phyloP scores from a whole-genome alignment of 768 basidiomycete species.

The Russula sp. region DNA sequence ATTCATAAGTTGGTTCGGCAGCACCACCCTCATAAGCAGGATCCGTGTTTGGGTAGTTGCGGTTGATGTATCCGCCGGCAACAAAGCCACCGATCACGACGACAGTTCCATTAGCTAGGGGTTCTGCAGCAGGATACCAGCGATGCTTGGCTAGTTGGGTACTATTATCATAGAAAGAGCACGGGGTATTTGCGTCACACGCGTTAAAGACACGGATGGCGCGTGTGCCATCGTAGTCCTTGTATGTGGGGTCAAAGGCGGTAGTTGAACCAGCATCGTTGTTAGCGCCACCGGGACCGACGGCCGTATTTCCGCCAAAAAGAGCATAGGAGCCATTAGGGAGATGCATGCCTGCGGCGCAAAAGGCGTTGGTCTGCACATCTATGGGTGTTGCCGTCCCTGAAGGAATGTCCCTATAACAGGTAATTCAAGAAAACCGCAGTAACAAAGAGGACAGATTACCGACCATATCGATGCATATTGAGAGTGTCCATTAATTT shows the following conservation, averaged over 20 bases:
- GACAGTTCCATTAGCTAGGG: conserved; percentile 68
- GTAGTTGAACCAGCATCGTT: conserved; percentile 38
- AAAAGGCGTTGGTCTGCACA: conserved; percentile 66
- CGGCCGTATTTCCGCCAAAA: conserved; percentile 73
- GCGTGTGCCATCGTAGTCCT: conserved; percentile 73
- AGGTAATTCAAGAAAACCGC: background rate
- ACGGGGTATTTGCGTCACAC: conserved; percentile 49
- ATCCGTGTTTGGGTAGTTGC: conserved; percentile 63
- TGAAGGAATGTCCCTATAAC: conserved; percentile 51
- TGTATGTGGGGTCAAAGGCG: conserved; percentile 56
- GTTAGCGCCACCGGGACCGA: conserved; percentile 55
- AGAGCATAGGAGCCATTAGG: conserved; percentile 71
- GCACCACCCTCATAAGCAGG: conserved; percentile 57
- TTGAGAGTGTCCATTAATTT: conserved; percentile 62
- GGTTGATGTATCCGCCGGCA: conserved; percentile 72
- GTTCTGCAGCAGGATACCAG: conserved; percentile 75
- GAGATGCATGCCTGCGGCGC: conserved; percentile 74
- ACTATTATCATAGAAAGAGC: conserved; percentile 64
- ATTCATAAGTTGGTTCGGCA: conserved; percentile 78
- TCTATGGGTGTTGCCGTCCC: conserved; percentile 61
- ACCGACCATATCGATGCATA: conserved; percentile 64
- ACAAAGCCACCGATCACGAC: conserved; percentile 77
- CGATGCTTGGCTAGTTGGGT: conserved; percentile 62
- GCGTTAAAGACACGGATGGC: conserved; percentile 79
- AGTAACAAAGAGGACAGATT: background rate